These are phyloP conservation scores for Aspergillus pseudoglaucus DNA, from an alignment of 2,329 filamentous ascomycete species.

Conservation along the genomic window DNA sequence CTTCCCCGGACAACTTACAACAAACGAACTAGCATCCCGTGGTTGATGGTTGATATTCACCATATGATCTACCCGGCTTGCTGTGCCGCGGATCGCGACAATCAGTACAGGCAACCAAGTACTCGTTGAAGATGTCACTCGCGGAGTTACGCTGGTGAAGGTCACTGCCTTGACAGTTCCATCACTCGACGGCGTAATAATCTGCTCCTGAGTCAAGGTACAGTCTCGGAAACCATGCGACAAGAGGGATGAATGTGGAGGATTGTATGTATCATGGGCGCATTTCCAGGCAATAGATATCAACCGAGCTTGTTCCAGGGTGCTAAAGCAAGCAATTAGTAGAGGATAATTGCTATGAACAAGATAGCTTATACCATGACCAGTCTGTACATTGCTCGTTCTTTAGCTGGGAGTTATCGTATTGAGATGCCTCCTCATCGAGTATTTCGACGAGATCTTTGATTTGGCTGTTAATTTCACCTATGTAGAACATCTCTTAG, in stretches of 20 bases:
- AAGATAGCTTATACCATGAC: neutral
- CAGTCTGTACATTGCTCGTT: neutral
- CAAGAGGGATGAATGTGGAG: neutral
- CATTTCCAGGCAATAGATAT: neutral
- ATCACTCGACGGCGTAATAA: neutral
- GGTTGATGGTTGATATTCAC: constrained; percentile 2
- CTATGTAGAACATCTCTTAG: neutral
- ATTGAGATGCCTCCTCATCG: constrained; percentile 3
- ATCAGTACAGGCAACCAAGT: constrained; percentile 1
- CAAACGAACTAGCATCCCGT: constrained; percentile 1
- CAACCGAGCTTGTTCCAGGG: neutral
- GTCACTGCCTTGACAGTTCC: neutral
- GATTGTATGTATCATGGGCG: neutral
- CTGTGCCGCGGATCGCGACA: constrained; percentile 2
- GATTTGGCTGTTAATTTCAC: neutral
- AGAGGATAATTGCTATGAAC: neutral
- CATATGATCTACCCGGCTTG: constrained; percentile 2
- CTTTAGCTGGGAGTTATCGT: constrained; percentile 2
- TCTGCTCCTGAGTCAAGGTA: neutral
- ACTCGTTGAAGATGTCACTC: neutral
- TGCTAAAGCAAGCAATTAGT: neutral
- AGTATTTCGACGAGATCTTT: neutral
- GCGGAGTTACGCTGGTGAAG: neutral
- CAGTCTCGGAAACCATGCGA: neutral
- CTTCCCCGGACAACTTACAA: neutral